These are phyloP conservation scores for Tylopilus subfusipes DNA, from an alignment of 768 basidiomycete genomes.

Conservation along the genomic window DNA sequence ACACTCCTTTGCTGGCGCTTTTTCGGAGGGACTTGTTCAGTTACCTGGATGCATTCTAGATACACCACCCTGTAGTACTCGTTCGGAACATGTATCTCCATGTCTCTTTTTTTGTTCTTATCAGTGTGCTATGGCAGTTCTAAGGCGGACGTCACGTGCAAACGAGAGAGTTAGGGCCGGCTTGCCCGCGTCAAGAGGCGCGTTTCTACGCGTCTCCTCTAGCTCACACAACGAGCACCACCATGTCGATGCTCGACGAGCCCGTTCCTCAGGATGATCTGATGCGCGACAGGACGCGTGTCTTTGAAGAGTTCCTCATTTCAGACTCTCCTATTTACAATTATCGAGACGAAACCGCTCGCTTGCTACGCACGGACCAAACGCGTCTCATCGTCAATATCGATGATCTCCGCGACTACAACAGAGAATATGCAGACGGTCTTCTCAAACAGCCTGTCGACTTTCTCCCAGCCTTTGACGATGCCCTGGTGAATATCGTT, in stretches of 20 bases:
- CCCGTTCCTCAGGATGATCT: slow-evolving; percentile 68
- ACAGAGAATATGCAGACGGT: slow-evolving; percentile 83
- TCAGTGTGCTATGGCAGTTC: background rate
- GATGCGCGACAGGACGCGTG: slow-evolving; percentile 69
- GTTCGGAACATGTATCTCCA: slow-evolving; percentile 1
- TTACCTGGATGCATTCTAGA: slow-evolving; percentile 7
- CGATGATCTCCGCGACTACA: slow-evolving; percentile 92
- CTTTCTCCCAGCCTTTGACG: slow-evolving; percentile 86
- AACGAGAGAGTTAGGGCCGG: slow-evolving; percentile 32
- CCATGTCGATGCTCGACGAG: slow-evolving; percentile 43
- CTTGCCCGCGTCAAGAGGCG: slow-evolving; percentile 23
- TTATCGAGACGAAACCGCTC: slow-evolving; percentile 80
- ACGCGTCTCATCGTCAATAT: slow-evolving; percentile 93
- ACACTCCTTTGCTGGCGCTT: slow-evolving; percentile 5
- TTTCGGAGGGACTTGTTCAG: background rate
- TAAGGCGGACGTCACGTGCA: slow-evolving; percentile 5
- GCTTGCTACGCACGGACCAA: slow-evolving; percentile 78
- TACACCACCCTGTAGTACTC: slow-evolving; percentile 7
- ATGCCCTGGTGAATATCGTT: slow-evolving; percentile 72
- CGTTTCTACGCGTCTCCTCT: slow-evolving; percentile 10
- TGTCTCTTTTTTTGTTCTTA: background rate
- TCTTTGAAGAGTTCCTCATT: slow-evolving; percentile 81
- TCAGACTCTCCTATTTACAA: slow-evolving; percentile 66
- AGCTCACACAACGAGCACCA: slow-evolving; percentile 2
- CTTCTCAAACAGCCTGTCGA: slow-evolving; percentile 85